Evolutionary conservation across 1,284 basidiomycete genomes (phyloP).

Genomic region (Cutaneotrichosporon sp.): DNA sequence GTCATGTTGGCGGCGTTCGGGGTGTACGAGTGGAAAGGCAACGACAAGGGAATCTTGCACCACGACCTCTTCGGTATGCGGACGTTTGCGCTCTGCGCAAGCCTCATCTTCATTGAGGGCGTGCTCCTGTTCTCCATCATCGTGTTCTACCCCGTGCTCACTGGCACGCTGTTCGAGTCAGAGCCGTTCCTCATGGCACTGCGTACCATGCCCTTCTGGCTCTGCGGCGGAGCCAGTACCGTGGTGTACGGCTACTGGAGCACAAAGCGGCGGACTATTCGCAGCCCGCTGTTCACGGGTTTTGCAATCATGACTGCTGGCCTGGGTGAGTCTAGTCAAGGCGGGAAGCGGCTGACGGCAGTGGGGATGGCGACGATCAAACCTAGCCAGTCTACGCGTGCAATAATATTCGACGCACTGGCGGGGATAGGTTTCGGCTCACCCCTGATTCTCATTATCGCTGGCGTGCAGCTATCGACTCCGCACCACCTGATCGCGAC

Average conservation of each 20-base stretch:
- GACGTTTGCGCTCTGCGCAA: constrained; percentile 15
- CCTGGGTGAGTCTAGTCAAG: neutral
- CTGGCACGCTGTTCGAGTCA: constrained; percentile 9
- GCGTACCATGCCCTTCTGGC: constrained; percentile 10
- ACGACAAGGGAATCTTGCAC: constrained; percentile 11
- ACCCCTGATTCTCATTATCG: constrained; percentile 22
- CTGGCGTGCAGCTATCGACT: constrained; percentile 18
- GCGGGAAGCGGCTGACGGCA: neutral
- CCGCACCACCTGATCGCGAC: constrained; percentile 26
- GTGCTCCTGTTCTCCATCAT: constrained; percentile 14
- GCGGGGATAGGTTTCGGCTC: constrained; percentile 21
- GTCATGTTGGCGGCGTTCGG: constrained; percentile 2
- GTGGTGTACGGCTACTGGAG: constrained; percentile 15
- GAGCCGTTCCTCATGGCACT: constrained; percentile 8
- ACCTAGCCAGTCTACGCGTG: constrained; percentile 5
- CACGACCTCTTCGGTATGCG: constrained; percentile 18
- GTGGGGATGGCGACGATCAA: constrained; percentile 15
- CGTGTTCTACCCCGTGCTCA: constrained; percentile 16
- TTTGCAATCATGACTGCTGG: constrained; percentile 16
- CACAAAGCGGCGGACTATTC: constrained; percentile 12
- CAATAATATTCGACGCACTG: constrained; percentile 11
- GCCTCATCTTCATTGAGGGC: constrained; percentile 20
- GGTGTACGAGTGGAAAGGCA: constrained; percentile 13
- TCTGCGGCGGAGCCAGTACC: constrained; percentile 2
- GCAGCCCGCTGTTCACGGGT: constrained; percentile 12